Base-by-base conservation (phyloP, 1,284 basidiomycete species). In the Ceratobasidium sp. region DNA sequence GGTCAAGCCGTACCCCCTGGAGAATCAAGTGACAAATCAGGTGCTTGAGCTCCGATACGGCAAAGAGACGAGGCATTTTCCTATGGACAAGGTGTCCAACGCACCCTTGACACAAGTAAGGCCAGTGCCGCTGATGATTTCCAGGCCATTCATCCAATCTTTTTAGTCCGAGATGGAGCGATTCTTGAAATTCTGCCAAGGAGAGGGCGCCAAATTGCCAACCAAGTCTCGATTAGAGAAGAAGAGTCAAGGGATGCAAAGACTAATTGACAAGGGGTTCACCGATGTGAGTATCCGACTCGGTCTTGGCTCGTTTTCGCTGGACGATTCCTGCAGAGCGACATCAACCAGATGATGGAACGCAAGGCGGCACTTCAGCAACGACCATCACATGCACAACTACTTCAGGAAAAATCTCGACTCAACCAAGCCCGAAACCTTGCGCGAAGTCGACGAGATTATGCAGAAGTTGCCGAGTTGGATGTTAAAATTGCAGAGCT, bases 51-150 rank as follows among this genome's bases (percentile, higher is more conserved):
- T 95, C 52, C 86, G 86, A 75, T 90, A 93, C 76, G 93, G 92
- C 10, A 86, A 85, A 58, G 85, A 87, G 0, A 78, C 83, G 3
- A 85, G 84, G 70, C 73, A 80, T 0, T 94, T 90, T 77, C 79
- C 82, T 1, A 93, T 96, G 87, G 92, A 93, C 77, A 91, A 89
- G 76, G 87, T 95, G 1, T 96, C 93, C 2, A 95, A 96, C 78
- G 80, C 85, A 1, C 75, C 81, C 2, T 88, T 92, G 74, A 81
- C 82, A 26, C 80, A 83, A 76, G 92, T 93, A 75, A 73, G 87
- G 67, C 6, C 18, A 10, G 12, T 9, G 23, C 21, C 0, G 14
- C 32, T 12, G 14, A 4, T 60, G 36, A 64, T 28, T 32, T 58
- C 41, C 32, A 55, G 50, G 34, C 62, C 28, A 39, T 70, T 36